Percentiles rank a stretch among this genome's conserved stretches.
phyloP scores from a whole-genome alignment of 2,329 filamentous ascomycete species.

The Elsinoe perseae region DNA sequence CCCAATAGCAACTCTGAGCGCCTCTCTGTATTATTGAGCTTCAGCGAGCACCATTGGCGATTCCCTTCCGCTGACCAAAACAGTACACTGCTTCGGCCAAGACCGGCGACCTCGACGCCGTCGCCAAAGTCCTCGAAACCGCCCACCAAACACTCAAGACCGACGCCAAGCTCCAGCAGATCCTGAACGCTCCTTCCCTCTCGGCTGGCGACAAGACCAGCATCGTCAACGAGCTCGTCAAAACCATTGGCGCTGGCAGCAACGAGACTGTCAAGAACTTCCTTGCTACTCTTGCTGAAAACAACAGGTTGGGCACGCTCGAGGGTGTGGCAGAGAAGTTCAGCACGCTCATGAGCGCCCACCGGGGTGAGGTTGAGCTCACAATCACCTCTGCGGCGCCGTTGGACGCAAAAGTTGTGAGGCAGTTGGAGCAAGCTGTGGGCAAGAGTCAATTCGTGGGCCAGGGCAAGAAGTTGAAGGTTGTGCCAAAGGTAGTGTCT shows the following conservation, averaged over 20 bases:
- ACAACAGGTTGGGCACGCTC: conserved; percentile 86
- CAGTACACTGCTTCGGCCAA: conserved; percentile 97
- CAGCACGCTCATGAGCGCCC: conserved; percentile 72
- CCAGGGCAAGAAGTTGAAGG: conserved; percentile 95
- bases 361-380: conserved; percentile 89
- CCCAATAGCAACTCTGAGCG: not conserved
- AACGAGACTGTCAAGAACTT: conserved; percentile 89
- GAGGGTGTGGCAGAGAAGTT: conserved; percentile 84
- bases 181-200: conserved; percentile 77
- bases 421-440: conserved; percentile 78
- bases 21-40: not conserved
- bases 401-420: conserved; percentile 79
- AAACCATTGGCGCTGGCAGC: conserved; percentile 61
- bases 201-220: conserved; percentile 69
- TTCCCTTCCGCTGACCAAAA: not conserved
- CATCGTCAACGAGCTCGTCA: conserved; percentile 81
- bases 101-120: conserved; percentile 73
- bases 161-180: conserved; percentile 69
- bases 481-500: conserved; percentile 68
- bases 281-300: conserved; percentile 79
- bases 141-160: conserved; percentile 67
- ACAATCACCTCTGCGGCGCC: conserved; percentile 82
- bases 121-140: conserved; percentile 67
- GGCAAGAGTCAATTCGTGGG: conserved; percentile 82
- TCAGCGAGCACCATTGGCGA: not conserved